A percentile compares a stretch with the other conserved stretches of the same genome.
These are phyloP conservation scores for Arthrocladium fulminans DNA, from an alignment of 2,329 filamentous ascomycete genomes.

Conservation along the genomic window DNA sequence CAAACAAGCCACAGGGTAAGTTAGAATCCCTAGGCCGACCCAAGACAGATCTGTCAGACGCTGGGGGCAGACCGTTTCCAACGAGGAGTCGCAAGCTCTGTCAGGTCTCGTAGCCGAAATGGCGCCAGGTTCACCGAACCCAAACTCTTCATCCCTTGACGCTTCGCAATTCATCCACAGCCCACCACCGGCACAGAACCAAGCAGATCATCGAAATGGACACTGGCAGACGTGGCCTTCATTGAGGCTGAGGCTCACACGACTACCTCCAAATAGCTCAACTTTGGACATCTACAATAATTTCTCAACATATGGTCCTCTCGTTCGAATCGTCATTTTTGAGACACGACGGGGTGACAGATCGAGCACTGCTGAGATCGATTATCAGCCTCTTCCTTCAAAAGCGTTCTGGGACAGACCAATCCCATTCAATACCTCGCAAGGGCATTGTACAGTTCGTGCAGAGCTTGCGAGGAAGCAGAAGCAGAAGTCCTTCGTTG, in stretches of 20 bases:
- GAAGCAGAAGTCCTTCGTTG: conserved; percentile 2
- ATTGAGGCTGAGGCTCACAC: conserved; percentile 18
- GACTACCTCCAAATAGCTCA: conserved; percentile 29
- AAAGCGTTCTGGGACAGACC: neutral
- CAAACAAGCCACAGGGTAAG: no score
- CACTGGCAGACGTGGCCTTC: neutral
- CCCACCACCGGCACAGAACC: neutral
- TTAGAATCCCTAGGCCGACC: no score
- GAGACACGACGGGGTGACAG: conserved; percentile 35
- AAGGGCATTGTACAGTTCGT: conserved; percentile 1
- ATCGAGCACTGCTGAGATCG: conserved; percentile 14
- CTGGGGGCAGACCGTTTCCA: no score
- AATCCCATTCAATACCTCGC: neutral
- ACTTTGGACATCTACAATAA: conserved; percentile 41
- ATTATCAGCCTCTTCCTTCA: neutral
- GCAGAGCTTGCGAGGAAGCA: conserved; percentile 6
- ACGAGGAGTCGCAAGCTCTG: no score
- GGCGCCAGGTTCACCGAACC: no score
- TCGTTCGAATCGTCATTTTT: conserved; percentile 50
- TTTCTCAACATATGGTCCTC: conserved; percentile 45
- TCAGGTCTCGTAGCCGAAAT: no score
- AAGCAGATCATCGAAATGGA: neutral
- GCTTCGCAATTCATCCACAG: neutral
- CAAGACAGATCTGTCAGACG: no score
- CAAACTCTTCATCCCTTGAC: neutral